A percentile compares a stretch with the other conserved stretches of the same genome.
Conservation (phyloP, 2,329 filamentous ascomycete species). For the Epichloe brachyelytri region DNA sequence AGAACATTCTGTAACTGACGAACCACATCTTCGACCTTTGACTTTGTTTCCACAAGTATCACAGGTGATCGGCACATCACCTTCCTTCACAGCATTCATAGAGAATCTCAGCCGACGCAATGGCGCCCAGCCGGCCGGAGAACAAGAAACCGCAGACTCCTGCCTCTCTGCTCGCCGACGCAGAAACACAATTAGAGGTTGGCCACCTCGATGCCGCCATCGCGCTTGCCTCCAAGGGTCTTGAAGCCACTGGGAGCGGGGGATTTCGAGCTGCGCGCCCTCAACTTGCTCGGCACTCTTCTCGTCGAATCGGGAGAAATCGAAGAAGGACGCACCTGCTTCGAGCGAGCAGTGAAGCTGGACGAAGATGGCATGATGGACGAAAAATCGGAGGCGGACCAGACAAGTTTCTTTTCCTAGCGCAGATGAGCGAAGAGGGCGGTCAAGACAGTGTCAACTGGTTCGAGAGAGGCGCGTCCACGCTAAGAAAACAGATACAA, state of each 20-base stretch:
- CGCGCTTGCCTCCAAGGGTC: slow-evolving; percentile 28
- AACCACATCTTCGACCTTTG: not conserved
- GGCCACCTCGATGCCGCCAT: slow-evolving; percentile 29
- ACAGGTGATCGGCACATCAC: not conserved
- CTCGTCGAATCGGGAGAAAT: slow-evolving; percentile 71
- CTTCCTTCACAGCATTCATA: not conserved
- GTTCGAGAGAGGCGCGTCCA: slow-evolving; percentile 58
- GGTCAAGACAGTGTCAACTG: slow-evolving; percentile 52
- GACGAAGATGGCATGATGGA: slow-evolving; percentile 63
- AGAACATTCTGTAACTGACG: not conserved
- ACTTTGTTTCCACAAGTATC: not conserved
- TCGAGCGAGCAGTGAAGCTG: slow-evolving; percentile 58
- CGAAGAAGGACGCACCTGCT: slow-evolving; percentile 59
- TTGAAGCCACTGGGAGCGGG: slow-evolving; percentile 28
- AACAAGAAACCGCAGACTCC: slow-evolving; percentile 20
- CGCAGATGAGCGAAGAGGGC: slow-evolving; percentile 69
- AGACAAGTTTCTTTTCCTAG: slow-evolving; percentile 91
- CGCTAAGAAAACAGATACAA: slow-evolving; percentile 60
- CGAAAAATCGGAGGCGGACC: slow-evolving; percentile 66
- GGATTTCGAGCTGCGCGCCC: slow-evolving; percentile 47
- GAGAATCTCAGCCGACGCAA: slow-evolving; percentile 9
- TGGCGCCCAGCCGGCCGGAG: slow-evolving; percentile 29
- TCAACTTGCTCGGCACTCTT: slow-evolving; percentile 71
- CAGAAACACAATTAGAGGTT: slow-evolving; percentile 28
- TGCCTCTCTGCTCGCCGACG: slow-evolving; percentile 23